These are phyloP conservation scores for Termitomyces eurrhizus DNA, from an alignment of 768 basidiomycete genomes.

Conservation along the genomic window DNA sequence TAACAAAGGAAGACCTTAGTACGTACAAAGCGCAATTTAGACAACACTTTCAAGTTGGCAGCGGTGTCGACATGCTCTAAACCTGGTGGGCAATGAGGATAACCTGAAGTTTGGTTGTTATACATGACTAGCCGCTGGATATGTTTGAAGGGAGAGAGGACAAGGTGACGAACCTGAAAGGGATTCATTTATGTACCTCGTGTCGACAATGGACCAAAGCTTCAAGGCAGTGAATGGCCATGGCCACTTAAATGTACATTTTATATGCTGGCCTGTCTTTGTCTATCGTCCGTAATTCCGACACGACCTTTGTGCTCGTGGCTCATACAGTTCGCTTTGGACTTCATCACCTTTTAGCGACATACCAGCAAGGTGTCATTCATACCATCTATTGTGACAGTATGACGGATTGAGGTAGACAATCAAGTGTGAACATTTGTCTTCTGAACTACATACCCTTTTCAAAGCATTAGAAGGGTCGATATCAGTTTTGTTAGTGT, in stretches of 20 bases:
- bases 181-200: not conserved
- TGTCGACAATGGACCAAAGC: not conserved
- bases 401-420: not conserved
- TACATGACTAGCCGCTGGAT: not conserved
- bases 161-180: not conserved
- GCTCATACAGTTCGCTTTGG: not conserved
- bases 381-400: not conserved
- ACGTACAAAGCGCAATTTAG: not conserved
- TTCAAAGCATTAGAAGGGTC: not conserved
- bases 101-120: not conserved
- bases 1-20: not conserved
- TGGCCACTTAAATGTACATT: not conserved
- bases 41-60: conserved; percentile 3
- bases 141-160: not conserved
- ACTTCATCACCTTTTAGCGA: not conserved
- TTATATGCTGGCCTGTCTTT: not conserved
- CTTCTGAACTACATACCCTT: not conserved
- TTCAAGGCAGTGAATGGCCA: not conserved
- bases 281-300: not conserved
- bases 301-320: not conserved
- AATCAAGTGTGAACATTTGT: not conserved
- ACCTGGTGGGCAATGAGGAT: not conserved
- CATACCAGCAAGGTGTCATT: not conserved
- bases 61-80: conserved; percentile 1
- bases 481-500: too few relatives aligned